Conservation (phyloP, 805 yeast species). For the Kodamaea leandrae region DNA sequence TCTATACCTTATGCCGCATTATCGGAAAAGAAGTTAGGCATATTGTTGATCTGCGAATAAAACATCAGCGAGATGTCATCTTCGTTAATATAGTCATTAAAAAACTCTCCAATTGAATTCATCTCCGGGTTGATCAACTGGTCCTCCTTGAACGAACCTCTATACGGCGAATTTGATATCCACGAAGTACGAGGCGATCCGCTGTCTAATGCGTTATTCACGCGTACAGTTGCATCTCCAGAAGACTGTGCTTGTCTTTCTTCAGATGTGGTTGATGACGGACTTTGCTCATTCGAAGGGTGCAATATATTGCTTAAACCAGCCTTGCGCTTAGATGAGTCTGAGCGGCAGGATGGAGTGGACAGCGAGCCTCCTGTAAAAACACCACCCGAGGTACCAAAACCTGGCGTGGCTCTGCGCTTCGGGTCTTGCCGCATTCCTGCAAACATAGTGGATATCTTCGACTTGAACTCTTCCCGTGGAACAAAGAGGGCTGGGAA, state of each 20-base stretch:
- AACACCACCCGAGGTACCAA: background rate
- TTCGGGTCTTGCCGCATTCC: background rate
- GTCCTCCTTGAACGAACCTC: background rate
- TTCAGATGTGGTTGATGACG: background rate
- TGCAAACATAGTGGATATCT: constrained; percentile 6
- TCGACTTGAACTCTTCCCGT: constrained; percentile 2
- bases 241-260: background rate
- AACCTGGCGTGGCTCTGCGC: background rate
- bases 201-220: background rate
- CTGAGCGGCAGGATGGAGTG: background rate
- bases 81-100: constrained; percentile 18
- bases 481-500: constrained; percentile 12
- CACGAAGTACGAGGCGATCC: background rate
- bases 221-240: background rate
- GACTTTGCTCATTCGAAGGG: background rate
- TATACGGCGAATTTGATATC: background rate
- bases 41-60: constrained; percentile 25
- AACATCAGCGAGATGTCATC: constrained; percentile 23
- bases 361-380: constrained; percentile 1
- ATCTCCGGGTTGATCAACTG: background rate
- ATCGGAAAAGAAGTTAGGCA: constrained; percentile 41
- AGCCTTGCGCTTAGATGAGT: background rate
- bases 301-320: background rate
- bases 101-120: background rate
- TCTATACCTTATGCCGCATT: background rate